Base-by-base conservation (phyloP, 116 monocot species). In the Trichopus zeylanicus region DNA sequence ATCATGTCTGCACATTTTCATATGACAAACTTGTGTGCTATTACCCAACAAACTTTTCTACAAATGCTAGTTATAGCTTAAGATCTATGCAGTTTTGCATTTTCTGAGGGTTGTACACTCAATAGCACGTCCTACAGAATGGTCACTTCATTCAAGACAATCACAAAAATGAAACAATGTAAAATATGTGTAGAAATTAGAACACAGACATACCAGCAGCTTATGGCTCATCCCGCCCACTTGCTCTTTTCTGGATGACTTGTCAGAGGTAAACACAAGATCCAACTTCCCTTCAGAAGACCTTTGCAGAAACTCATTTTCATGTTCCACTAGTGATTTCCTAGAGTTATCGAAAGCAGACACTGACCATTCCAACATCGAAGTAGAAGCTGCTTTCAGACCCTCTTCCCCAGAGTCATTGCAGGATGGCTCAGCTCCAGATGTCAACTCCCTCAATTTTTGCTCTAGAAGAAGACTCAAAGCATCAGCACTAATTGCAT, bases 401-500 rank as follows among this genome's bases (percentile, higher is more conserved):
- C 22, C 30, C 27, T n/a, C 26, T 13, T 29, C 51, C 23, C 16
- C 31, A 9, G 51, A 16, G 13, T 21, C 33, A 62, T 15, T 57
- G 39, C 29, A 25, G 29, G 65, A 65, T 31, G 75, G 63, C 26
- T 75, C 75, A 63, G 63, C 46, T 56, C 51, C 71, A 55, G 55
- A 62, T 26, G 81, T 73, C 46, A 91, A 60, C 68, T 97, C 87
- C 62, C 53, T 75, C 54, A 97, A 42, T 62, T 91, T 87, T 67
- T 73, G 75, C 37, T 97, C 97, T 58, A 97, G 66, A 33, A 84
- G 87, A 56, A 63, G 55, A 58, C 84, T 79, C 61, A 87, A 64
- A 52, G 78, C 77, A 79, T 90, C 79, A 63, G 84, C 87, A 72
- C 42, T 78, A n/a, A 77, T 72, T 24, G 55, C 39, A 77, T 77